phyloP scores from a whole-genome alignment of 2,329 filamentous ascomycete genomes.

The Curvularia sp. region DNA sequence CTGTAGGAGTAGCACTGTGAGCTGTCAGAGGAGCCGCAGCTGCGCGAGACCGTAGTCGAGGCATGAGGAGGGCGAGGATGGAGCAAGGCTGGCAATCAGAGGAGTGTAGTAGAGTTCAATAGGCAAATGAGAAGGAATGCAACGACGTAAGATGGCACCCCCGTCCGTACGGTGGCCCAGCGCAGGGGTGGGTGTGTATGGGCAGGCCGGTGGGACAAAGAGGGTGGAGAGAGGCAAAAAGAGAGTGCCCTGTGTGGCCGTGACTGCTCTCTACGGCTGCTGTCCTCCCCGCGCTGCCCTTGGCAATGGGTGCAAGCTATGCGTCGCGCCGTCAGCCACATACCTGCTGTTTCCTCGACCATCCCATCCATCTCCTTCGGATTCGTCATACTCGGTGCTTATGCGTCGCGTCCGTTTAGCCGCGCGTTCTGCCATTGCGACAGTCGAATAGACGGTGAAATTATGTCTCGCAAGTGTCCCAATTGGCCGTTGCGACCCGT shows the following conservation, averaged over 20 bases:
- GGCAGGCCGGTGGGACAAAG: conserved; percentile 29
- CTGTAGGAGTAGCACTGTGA: conserved; percentile 45
- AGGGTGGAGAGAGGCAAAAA: conserved; percentile 22
- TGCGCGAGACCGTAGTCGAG: conserved; percentile 50
- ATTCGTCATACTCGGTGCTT: conserved; percentile 51
- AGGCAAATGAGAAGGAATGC: conserved; percentile 16
- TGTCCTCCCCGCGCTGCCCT: conserved; percentile 34
- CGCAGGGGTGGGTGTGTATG: conserved; percentile 23
- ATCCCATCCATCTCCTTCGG: conserved; percentile 45
- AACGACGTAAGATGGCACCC: conserved; percentile 26
- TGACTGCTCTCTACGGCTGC: conserved; percentile 21
- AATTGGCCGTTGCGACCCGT: conserved; percentile 19
- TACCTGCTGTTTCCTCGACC: conserved; percentile 42
- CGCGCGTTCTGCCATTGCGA: conserved; percentile 40
- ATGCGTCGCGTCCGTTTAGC: conserved; percentile 51
- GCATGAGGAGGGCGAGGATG: conserved; percentile 33
- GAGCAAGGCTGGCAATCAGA: conserved; percentile 12
- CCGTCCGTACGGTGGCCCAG: conserved; percentile 13
- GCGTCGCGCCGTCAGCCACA: conserved; percentile 40
- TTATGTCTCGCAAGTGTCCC: conserved; percentile 1
- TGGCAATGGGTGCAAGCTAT: conserved; percentile 30
- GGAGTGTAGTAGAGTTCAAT: neutral
- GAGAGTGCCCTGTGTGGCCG: conserved; percentile 13
- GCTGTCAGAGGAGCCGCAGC: conserved; percentile 40
- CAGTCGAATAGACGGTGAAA: neutral